Evolutionary conservation across 2,329 filamentous ascomycete genomes (phyloP), one percentile per base, ranked within the genome.

Genomic region (Fusarium setosum): DNA sequence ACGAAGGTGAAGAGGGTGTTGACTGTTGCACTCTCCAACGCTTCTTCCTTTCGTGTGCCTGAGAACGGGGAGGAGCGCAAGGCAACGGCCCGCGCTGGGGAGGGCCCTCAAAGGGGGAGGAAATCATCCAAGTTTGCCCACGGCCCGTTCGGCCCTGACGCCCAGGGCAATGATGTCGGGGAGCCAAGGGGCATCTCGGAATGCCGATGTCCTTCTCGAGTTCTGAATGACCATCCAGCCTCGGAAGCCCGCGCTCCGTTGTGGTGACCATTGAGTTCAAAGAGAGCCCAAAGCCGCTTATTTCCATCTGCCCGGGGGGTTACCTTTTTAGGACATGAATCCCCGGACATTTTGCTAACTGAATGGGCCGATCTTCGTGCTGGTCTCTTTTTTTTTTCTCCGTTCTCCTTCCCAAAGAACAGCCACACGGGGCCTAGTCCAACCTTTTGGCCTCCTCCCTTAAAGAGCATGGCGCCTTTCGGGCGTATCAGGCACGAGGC

Each of bases 51-150:
- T 10, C 9, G 38, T 31, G 38, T 50, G 18, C 50, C 18, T 66
- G 29, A 23, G 38, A 58, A 32, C 37, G 32, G 52, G 34, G 21
- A n/a, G n/a, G n/a, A 49, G 47, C 35, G 31, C 56, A 67, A 49
- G 34, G 42, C 29, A 59, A 59, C 61, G 55, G 49, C 48, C 54
- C 54, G 32, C 40, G 17, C n/a, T 38, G 40, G 17, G n/a, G 32
- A 37, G 32, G 32, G 18, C 44, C 12, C 24, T 47, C 50, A 21
- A 51, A 34, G 38, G 41, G n/a, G 31, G 11, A 12, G 29, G 24
- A 29, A 64, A 20, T 29, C 34, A 55, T 20, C 18, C 35, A 42
- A 42, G 35, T 35, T 44, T 21, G 26, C 32, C n/a, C 38, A 35
- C 44, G 37, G 45, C 53, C 45, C 26, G 44, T 42, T 21, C n/a